Evolutionary conservation across 2,329 filamentous ascomycete genomes (phyloP), one percentile per base, ranked within the genome.

Genomic region (Zopfia rhizophila): DNA sequence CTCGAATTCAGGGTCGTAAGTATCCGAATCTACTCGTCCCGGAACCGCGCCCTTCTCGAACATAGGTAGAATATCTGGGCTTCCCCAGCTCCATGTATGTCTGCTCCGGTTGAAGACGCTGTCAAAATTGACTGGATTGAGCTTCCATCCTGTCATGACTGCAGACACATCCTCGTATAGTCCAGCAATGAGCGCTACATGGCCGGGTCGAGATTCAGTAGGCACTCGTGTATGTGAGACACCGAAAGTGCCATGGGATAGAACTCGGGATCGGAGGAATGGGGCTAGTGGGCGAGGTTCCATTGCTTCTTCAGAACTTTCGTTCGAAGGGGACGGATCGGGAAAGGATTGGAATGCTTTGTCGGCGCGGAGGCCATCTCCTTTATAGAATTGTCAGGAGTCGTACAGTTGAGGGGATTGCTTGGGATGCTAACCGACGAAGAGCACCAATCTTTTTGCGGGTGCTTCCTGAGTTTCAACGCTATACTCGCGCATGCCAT

Each of bases 11-110:
- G 88, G 81, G 7, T 82, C 84, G 66, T 99, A 99, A 48, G 82
- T 90, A 55, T 87, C 88, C n/a, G 90, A 88, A 71, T 97, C 90
- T 1, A 99, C 89, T 53, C 88, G 82, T 6, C 93, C 92, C 0
- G 90, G 88, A 7, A 90, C 85, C 17, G 94, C 93, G n/a, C 94
- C 94, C 45, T 91, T 83, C 67, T 95, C 86, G 68, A 99, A 99
- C 94, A 99, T 99, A 42, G 90, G 90, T 56, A 99, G 75, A 63
- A 99, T 99, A 73, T 99, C 94, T 1, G 94, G 94, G 66, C 92
- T 97, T 2, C 94, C 94, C 94, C 94, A 99, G 72, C 92, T 96
- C 94, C 94, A 99, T 6, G 95, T 99, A 74, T 99, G 95, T 32
- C 88, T 82, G 68, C 93, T 97, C 53, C 90, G 85, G 70, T 99